Base-by-base conservation (phyloP, 148 eudicot genomes). In the Vaccinium corymbosum region DNA sequence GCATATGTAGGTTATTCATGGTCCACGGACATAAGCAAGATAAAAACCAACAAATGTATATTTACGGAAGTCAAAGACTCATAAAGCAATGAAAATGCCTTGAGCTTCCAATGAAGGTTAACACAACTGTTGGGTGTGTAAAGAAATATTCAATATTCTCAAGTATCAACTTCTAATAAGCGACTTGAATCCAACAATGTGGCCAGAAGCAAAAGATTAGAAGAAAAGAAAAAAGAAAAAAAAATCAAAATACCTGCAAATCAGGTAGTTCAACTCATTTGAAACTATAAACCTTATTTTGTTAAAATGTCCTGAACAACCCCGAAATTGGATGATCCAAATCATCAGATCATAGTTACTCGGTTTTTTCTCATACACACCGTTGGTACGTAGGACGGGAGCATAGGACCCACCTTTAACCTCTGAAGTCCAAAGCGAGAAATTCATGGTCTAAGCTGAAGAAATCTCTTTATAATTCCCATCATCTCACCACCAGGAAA, bases 401-500 rank as follows among this genome's bases (percentile, higher is more conserved):
- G 29, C 16, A 66, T 9, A 14, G 80, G 19, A 55, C 15, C 25
- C 81, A 79, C 62, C 59, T 7, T 55, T 49, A 20, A 82, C 78
- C 64, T 20, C 16, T 17, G 53, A 62, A 14, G 61, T 64, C 62
- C 64, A n/a, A 79, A 51, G 55, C 12, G 4, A 71, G 82, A 78
- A 53, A 42, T 62, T 91, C 91, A 92, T 0, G 42, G 61, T 62
- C 88, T 85, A 59, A 93, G 88, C 64, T 87, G 84, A 77, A 96
- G 90, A 85, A 89, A 94, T 15, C 89, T 87, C 76, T 90, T 94
- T n/a, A 97, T 91, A 55, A 94, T 91, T 49, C 91, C 97, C 98
- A 97, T 97, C 99, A 97, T 97, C 90, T 97, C 97, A 85, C 95
- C 90, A 76, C 98, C 99, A 4, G 94, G 94, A 84, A 97, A 97